Base-by-base conservation (phyloP, 2,329 filamentous ascomycete genomes). In the Aspergillus arachidicola region DNA sequence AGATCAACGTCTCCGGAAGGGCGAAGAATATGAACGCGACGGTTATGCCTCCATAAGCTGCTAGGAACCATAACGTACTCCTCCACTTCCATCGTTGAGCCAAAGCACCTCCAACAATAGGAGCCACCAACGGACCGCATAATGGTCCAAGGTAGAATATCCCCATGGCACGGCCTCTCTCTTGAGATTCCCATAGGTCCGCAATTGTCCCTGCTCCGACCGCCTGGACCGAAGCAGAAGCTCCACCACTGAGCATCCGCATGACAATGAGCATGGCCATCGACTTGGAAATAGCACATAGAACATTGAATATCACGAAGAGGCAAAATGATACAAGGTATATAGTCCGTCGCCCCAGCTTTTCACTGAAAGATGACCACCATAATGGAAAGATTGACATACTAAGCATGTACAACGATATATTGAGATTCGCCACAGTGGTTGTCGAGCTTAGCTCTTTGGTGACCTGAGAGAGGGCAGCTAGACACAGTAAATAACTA, bases 311-410 rank as follows among this genome's bases (percentile, higher is more conserved):
- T 45, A 94, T 65, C 59, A 89, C 80, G 72, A 92, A 94, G 16
- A 94, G 80, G 26, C 83, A 74, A 75, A 95, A 95, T 0, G 91
- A 93, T 38, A 86, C 78, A 36, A 96, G 78, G 74, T 94, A 95
- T 69, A 96, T 90, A n/a, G 87, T 89, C 26, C 92, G 86, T 46
- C 92, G 86, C 14, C 92, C 92, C 1, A 84, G 73, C 4, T 79
- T 79, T 69, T 95, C 92, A 10, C 90, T 92, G 72, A 95, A 93
- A 1, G 89, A 89, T 1, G 90, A 92, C 91, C 91, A 95, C 92
- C 92, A 95, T 0, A 96, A 82, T 0, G 92, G 92, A 68, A 93
- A 94, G 51, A 95, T 92, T 60, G 88, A 87, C 91, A 95, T 92
- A 69, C 86, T 82, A 5, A 95, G 82, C 91, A 95, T 93, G 75